Base-by-base conservation (phyloP, 495 filamentous ascomycete genomes). In the Aspergillus homomorphus region DNA sequence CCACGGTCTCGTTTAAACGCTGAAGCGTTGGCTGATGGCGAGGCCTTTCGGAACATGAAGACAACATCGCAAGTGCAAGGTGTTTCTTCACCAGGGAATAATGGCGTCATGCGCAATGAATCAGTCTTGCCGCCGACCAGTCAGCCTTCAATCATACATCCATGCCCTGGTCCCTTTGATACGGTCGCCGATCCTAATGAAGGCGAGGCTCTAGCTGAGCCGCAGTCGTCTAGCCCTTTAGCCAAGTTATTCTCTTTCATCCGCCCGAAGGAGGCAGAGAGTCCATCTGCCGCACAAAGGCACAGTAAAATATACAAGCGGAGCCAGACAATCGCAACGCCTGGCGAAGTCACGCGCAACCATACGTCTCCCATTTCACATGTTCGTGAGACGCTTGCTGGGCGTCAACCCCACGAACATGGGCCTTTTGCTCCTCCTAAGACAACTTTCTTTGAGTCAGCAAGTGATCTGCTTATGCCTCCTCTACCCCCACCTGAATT, bases 371-470 rank as follows among this genome's bases (percentile, higher is more conserved):
- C 57, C 0, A 41, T 52, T n/a, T 51, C 67, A 16, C 33, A 65
- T 28, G 49, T 59, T 21, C 62, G 63, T 1, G 73, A 76, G 22
- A 59, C 65, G 14, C 64, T 69, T 4, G 74, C 75, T 5, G 64
- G 77, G 28, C 79, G 77, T 14, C 76, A 77, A 53, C 45, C 78
- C 14, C 54, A 82, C 49, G 77, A 76, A 28, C 70, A 77, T 55
- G 72, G 76, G 18, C 62, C 77, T 20, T 73, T 83, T 49, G 83
- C 90, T 1, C 94, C 94, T n/a, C 94, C 94, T 0, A 88, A 85
- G 60, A 98, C 94, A 0, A 94, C 89, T 1, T 86, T 98, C 53
- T 94, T 98, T 56, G 94, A 98, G 75, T 91, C 93, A 0, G 94
- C 94, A 2, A 89, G 90, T 12, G 92, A 98, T 67, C 73, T 98